Conservation (phyloP, 495 filamentous ascomycete genomes). For the Thermothielavioides terrestris region DNA sequence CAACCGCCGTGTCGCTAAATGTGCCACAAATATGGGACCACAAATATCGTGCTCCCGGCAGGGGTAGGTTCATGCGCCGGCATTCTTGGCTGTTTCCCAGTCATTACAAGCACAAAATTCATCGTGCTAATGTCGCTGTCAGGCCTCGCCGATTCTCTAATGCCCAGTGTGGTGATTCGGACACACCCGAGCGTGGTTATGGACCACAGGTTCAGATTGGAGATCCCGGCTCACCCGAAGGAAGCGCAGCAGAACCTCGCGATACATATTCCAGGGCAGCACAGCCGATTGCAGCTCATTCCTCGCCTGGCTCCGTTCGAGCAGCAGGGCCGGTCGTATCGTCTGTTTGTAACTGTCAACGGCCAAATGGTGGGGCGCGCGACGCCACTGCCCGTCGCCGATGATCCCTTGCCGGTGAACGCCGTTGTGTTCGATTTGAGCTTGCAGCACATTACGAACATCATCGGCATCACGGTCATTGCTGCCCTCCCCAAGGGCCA, state of each 20-base stretch:
- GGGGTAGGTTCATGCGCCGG: constrained; percentile 35
- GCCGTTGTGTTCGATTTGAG: constrained; percentile 52
- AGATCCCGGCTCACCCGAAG: constrained; percentile 52
- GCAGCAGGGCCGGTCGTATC: constrained; percentile 34
- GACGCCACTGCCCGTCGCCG: constrained; percentile 33
- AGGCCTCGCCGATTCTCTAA: constrained; percentile 47
- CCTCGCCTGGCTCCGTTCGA: constrained; percentile 50
- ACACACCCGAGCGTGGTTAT: constrained; percentile 56
- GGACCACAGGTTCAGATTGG: constrained; percentile 43
- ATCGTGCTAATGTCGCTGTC: constrained; percentile 1
- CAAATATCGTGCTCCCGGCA: constrained; percentile 39
- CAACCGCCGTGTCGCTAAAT: constrained; percentile 4
- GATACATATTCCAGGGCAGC: constrained; percentile 51
- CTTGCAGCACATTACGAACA: constrained; percentile 54
- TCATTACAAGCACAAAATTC: not conserved
- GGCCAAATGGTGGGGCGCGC: constrained; percentile 53
- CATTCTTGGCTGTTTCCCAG: not conserved
- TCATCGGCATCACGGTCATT: constrained; percentile 56
- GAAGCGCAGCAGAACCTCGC: constrained; percentile 60
- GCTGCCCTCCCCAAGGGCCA: constrained; percentile 52
- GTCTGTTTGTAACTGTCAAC: constrained; percentile 24
- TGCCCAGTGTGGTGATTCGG: constrained; percentile 55
- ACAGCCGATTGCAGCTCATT: constrained; percentile 57
- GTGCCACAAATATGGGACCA: constrained; percentile 21
- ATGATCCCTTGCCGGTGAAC: constrained; percentile 37